Base-by-base conservation (phyloP, 2,329 filamentous ascomycete species). In the Penicillium capsulatum region DNA sequence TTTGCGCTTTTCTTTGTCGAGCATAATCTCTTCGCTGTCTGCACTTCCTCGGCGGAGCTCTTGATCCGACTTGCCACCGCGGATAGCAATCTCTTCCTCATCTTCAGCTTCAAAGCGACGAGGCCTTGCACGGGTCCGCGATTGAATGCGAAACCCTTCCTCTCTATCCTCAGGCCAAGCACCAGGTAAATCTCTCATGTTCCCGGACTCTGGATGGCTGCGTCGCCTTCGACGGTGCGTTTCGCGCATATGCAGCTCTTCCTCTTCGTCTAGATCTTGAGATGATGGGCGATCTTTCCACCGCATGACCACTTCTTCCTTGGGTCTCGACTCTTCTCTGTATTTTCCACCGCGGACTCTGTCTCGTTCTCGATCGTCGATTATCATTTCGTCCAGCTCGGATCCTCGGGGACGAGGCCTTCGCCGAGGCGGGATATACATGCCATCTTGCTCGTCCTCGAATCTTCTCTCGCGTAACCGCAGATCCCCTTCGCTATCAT, bases 81-180 rank as follows among this genome's bases (percentile, higher is more conserved):
- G 65, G 24, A 66, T 56, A 39, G 67, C 61, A 37, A 71, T 60
- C 42, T 71, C 67, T 14, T 28, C 26, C 9, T 28, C 22, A 7
- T 24, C 26, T 14, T 28, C 26, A 11, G 26, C 6, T 11, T n/a
- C 26, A 14, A 5, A 11, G 26, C 13, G 45, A 28, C 44, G 45
- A 34, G 42, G 38, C 26, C 38, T 34, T 13, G 48, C 47, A 1
- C 19, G 47, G 8, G 32, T 20, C 3, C 32, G 43, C 14, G 50
- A 40, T 14, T 39, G 31, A 17, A 31, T 31, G 17, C 34, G 33
- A 32, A 34, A 38, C 9, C 36, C 46, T 38, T 38, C 33, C 14
- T 39, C 34, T 29, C 27, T 19, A 16, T 39, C 37, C n/a, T 7
- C 22, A 4, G 42, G 48, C 27, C 34, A 46, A 13, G 40, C 33